Evolutionary conservation across 257 asterid species (phyloP), one percentile per base, ranked within the genome.

Genomic region (Verbascum thapsus): DNA sequence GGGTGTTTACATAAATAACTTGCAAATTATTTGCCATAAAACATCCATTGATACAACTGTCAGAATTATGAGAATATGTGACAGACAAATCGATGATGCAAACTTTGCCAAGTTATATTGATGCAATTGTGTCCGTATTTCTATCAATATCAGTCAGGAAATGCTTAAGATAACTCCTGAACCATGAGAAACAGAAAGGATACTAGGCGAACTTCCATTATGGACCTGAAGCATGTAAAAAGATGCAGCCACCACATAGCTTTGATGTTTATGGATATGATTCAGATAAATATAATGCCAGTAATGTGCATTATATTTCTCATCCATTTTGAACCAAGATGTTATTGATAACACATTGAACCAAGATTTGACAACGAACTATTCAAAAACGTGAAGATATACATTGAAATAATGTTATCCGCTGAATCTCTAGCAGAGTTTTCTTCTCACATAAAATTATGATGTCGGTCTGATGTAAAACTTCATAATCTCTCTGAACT

Each of bases 391-490:
- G 23, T 32, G 30, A 60, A 59, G 39, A 38, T 11, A 19, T 30
- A 58, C 40, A 62, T 19, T 48, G 13, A 23, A 60, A 43, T 43
- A 32, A 26, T 32, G 15, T 11, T 39, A 44, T 37, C n/a, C 10
- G 66, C 35, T 30, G 30, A n/a, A 26, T 67, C 42, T 47, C 59
- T 49, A 38, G 48, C 17, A 56, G 50, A 63, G 35, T 44, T 43
- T 35, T 34, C 5, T 41, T 12, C 13, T 37, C 19, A 37, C 41
- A 5, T 34, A 53, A 16, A 9, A 38, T 64, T 23, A 26, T 26
- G 9, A 20, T 39, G 49, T 16, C 18, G 52, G 37, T 41, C 37
- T 39, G 15, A 40, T 8, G 42, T 26, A 42, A 52, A 60, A 40
- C 17, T 49, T 53, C 12, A 61, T 26, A 15, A 70, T 8, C 20